Evolutionary conservation across 352 stramenopile genomes (phyloP).

Genomic region (Phytophthora idaei): DNA sequence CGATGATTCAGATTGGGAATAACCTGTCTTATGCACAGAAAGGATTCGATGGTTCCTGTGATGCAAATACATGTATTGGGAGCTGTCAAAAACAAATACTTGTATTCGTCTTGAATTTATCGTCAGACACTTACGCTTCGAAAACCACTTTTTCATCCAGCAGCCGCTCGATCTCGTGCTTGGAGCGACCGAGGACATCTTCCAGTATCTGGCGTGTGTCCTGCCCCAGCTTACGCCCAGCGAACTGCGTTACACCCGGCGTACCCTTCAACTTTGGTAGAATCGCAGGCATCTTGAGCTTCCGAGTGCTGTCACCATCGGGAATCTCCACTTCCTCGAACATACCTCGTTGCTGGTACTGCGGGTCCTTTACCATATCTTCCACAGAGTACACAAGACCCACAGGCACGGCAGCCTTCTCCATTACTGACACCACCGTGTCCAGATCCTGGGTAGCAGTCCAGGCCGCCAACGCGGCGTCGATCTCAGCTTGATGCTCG

Average conservation of each 20-base stretch:
- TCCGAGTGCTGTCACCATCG: slow-evolving; percentile 30
- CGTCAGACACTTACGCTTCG: slow-evolving; percentile 38
- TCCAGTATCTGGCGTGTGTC: slow-evolving; percentile 71
- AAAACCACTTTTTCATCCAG: slow-evolving; percentile 70
- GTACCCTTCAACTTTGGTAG: slow-evolving; percentile 72
- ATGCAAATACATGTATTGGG: no score
- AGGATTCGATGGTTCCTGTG: no score
- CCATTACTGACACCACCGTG: slow-evolving; percentile 62
- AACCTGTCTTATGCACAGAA: background rate
- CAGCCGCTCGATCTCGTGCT: slow-evolving; percentile 60
- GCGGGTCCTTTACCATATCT: slow-evolving; percentile 76
- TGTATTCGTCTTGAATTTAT: no score
- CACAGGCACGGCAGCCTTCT: slow-evolving; percentile 59
- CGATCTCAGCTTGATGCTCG: slow-evolving; percentile 61
- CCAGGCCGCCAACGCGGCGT: slow-evolving; percentile 62
- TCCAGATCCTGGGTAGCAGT: slow-evolving; percentile 53
- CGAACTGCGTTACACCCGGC: slow-evolving; percentile 65
- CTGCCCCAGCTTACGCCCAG: slow-evolving; percentile 68
- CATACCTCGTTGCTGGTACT: slow-evolving; percentile 77
- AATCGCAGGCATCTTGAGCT: slow-evolving; percentile 77
- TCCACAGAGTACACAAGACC: slow-evolving; percentile 83
- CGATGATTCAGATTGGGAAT: background rate
- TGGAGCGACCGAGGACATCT: slow-evolving; percentile 57
- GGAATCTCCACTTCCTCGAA: slow-evolving; percentile 76
- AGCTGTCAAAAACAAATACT: no score